phyloP scores from a whole-genome alignment of 2,329 filamentous ascomycete genomes.

The Elsinoe australis region DNA sequence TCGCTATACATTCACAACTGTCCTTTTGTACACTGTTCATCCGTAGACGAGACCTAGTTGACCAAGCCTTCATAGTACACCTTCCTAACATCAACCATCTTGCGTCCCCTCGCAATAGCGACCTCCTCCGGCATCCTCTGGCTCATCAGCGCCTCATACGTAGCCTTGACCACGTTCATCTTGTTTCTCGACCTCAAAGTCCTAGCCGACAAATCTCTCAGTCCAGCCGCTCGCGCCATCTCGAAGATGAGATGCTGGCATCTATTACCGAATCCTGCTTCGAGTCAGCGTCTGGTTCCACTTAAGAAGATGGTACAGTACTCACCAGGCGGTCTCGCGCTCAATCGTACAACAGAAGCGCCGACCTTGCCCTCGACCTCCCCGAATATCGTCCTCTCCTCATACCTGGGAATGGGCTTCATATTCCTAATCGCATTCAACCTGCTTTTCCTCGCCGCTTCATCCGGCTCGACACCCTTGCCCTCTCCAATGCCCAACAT shows the following conservation, averaged over 20 bases:
- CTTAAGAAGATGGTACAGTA: conserved; percentile 19
- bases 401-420: conserved; percentile 84
- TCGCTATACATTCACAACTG: too few relatives aligned
- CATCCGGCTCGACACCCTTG: conserved; percentile 67
- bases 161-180: conserved; percentile 96
- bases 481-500: conserved; percentile 82
- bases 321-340: conserved; percentile 78
- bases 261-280: conserved; percentile 81
- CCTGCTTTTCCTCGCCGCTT: conserved; percentile 64
- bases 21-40: background rate
- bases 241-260: conserved; percentile 90
- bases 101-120: conserved; percentile 81
- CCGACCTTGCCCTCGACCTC: conserved; percentile 76
- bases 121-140: conserved; percentile 86
- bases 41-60: too few relatives aligned
- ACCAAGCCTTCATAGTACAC: conserved; percentile 87
- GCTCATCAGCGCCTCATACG: conserved; percentile 70
- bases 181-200: conserved; percentile 84
- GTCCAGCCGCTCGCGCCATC: conserved; percentile 79
- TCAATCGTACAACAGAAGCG: conserved; percentile 76
- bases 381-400: conserved; percentile 85
- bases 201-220: conserved; percentile 75
- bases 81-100: conserved; percentile 90
- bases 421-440: conserved; percentile 84
- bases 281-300: conserved; percentile 8